Percentiles rank a stretch among this genome's conserved stretches.
Evolutionary conservation across 2,329 filamentous ascomycete species (phyloP).

Genomic region (Hypoxylon sp.): DNA sequence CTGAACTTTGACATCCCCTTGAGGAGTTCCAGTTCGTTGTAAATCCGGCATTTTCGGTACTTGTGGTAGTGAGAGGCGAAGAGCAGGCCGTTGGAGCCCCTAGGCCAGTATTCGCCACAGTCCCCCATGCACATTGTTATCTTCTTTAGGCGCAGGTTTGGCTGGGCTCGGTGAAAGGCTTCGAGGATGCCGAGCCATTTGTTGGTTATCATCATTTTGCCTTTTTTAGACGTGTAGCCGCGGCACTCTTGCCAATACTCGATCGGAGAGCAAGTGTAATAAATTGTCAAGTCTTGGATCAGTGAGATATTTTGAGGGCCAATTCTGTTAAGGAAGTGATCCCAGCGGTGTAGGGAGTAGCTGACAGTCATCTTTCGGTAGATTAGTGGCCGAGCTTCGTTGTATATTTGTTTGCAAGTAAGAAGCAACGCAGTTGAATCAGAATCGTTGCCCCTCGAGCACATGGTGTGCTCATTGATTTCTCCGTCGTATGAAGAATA

Average conservation of each 20-base stretch:
- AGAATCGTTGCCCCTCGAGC: background rate
- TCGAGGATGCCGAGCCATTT: background rate
- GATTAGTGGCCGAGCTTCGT: background rate
- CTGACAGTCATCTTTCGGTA: background rate
- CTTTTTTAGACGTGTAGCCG: background rate
- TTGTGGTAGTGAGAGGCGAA: too few species aligned
- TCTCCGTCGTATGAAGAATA: background rate
- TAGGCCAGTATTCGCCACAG: background rate
- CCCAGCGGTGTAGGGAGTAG: background rate
- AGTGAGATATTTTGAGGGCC: slow-evolving; percentile 1
- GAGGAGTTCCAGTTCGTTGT: background rate
- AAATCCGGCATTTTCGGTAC: background rate
- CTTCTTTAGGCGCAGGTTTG: background rate
- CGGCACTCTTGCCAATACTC: background rate
- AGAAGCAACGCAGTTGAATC: background rate
- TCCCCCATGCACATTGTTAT: background rate
- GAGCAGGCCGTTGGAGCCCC: background rate
- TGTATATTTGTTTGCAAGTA: slow-evolving; percentile 11
- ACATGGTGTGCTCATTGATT: background rate
- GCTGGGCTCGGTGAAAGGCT: background rate
- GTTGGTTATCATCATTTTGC: background rate
- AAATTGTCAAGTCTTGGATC: background rate
- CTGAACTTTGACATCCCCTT: background rate
- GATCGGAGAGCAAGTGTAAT: background rate
- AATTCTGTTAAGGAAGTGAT: background rate